Evolutionary conservation across 352 stramenopile species (phyloP).

Genomic region (Achlya hypogyna): DNA sequence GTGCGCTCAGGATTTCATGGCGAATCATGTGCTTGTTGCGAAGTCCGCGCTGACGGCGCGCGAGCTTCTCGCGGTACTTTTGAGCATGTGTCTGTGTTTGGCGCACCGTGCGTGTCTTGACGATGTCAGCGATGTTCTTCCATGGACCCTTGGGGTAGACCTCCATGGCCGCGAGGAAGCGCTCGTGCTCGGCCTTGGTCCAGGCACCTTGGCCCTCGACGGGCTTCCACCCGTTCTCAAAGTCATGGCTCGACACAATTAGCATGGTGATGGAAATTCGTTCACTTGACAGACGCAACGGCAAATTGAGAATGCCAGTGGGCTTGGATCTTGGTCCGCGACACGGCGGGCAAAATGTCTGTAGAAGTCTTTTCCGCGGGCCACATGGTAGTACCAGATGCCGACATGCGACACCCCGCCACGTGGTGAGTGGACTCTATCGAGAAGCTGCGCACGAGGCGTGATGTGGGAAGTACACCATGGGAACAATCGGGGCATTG

Average conservation of each 20-base stretch:
- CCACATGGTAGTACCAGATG: not conserved
- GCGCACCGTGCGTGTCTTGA: conserved; percentile 34
- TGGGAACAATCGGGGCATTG: too few species aligned
- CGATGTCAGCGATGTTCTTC: conserved; percentile 24
- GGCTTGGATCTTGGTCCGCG: not conserved
- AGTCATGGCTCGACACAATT: conserved; percentile 5
- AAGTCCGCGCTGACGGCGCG: conserved; percentile 42
- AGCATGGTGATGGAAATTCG: not conserved
- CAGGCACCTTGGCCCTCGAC: conserved; percentile 19
- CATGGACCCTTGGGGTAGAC: conserved; percentile 30
- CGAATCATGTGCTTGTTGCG: conserved; percentile 44
- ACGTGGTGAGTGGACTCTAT: not conserved
- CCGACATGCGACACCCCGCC: not conserved
- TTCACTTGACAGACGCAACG: not conserved
- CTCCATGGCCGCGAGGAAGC: not conserved
- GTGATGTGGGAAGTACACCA: too few species aligned
- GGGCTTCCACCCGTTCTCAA: conserved; percentile 2
- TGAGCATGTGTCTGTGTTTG: conserved; percentile 55
- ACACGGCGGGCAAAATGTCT: not conserved
- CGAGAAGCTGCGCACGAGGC: too few species aligned
- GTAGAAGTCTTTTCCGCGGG: not conserved
- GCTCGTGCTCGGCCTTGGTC: conserved; percentile 4
- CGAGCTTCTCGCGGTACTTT: conserved; percentile 71
- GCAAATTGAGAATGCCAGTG: not conserved
- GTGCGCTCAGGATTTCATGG: not conserved